phyloP scores from a whole-genome alignment of 2,329 filamentous ascomycete genomes.

The Beauveria brongniartii region DNA sequence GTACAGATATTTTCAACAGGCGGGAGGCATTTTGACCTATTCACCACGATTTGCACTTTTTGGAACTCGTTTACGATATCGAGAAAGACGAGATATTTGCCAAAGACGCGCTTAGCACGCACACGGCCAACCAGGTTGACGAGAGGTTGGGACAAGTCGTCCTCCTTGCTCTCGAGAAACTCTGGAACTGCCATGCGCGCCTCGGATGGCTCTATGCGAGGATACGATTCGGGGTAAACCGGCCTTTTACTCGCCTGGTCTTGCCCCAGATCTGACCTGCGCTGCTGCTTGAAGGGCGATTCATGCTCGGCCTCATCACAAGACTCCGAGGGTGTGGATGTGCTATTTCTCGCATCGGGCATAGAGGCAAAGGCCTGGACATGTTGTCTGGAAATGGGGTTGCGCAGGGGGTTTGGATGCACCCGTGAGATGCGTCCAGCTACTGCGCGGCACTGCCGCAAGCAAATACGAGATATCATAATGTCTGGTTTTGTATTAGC shows the following conservation, averaged over 20 bases:
- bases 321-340: constrained; percentile 15
- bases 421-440: neutral
- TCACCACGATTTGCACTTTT: constrained; percentile 69
- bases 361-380: constrained; percentile 4
- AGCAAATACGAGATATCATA: constrained; percentile 30
- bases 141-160: constrained; percentile 19
- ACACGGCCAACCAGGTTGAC: constrained; percentile 54
- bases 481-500: constrained; percentile 20
- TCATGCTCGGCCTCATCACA: constrained; percentile 17
- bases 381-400: neutral
- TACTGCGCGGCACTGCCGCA: constrained; percentile 27
- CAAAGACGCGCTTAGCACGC: constrained; percentile 58
- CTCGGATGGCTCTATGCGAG: constrained; percentile 23
- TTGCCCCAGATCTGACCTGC: constrained; percentile 23
- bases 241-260: constrained; percentile 27
- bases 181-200: constrained; percentile 25
- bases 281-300: constrained; percentile 30
- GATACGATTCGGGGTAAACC: constrained; percentile 28
- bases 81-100: constrained; percentile 76
- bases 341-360: constrained; percentile 6
- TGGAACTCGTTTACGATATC: constrained; percentile 68
- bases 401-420: neutral
- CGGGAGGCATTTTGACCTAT: constrained; percentile 43
- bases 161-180: constrained; percentile 23
- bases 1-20: constrained; percentile 25